Conservation (phyloP, 257 asterid genomes). For the Euphrasia confusa region DNA sequence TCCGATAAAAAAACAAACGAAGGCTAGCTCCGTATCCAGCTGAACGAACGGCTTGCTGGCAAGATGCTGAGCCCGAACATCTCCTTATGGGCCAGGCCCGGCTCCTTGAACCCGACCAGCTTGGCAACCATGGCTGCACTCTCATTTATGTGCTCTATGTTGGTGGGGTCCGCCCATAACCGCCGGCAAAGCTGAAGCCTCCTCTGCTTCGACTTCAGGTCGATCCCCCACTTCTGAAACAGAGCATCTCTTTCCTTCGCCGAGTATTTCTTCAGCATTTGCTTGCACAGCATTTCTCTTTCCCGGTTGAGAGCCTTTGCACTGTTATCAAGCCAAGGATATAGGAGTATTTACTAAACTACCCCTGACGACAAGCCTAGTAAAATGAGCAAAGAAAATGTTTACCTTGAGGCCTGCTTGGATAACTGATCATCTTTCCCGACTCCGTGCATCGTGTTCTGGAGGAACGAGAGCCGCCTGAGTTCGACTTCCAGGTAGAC, state of each 20-base stretch:
- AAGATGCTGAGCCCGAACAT: conserved; percentile 81
- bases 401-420: conserved; percentile 45
- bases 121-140: conserved; percentile 73
- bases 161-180: conserved; percentile 57
- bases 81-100: conserved; percentile 56
- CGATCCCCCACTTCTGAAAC: conserved; percentile 63
- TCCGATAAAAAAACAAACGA: conserved; percentile 11
- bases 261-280: conserved; percentile 55
- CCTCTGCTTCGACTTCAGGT: conserved; percentile 64
- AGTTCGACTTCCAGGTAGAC: conserved; percentile 92
- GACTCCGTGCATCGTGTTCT: conserved; percentile 35
- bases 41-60: conserved; percentile 34
- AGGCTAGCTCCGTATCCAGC: conserved; percentile 57
- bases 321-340: conserved; percentile 32
- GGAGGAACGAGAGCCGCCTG: conserved; percentile 69
- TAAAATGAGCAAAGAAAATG: too few relatives aligned
- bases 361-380: too few relatives aligned
- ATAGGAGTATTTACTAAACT: too few relatives aligned
- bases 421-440: conserved; percentile 27
- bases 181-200: conserved; percentile 50
- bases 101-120: conserved; percentile 56
- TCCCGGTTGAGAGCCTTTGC: conserved; percentile 50
- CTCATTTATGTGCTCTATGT: conserved; percentile 65
- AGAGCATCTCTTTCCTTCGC: conserved; percentile 63
- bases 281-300: conserved; percentile 61